Percentiles rank a stretch among this genome's conserved stretches.
Conservation (phyloP, 2,329 filamentous ascomycete genomes). For the Tolypocladium album region DNA sequence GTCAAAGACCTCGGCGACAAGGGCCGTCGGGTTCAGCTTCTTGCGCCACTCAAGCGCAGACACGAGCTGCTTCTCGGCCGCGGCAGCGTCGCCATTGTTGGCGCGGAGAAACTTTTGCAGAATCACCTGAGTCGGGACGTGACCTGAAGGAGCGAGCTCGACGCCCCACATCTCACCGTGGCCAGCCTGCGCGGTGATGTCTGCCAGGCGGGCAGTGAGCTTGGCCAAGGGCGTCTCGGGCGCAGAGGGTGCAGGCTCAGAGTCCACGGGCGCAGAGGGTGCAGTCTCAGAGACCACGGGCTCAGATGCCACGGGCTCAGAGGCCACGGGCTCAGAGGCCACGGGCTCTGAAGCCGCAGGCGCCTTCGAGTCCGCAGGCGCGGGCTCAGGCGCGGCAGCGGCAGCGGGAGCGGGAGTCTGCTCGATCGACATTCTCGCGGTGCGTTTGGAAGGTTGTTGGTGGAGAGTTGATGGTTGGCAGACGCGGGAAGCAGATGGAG, state of each 20-base stretch:
- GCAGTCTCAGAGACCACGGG: neutral
- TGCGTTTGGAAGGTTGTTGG: neutral
- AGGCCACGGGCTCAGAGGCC: neutral
- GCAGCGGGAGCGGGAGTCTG: neutral
- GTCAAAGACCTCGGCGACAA: slow-evolving; percentile 54
- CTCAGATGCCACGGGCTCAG: neutral
- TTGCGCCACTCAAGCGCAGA: slow-evolving; percentile 78
- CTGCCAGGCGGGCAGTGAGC: slow-evolving; percentile 47
- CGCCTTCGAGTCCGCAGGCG: no score
- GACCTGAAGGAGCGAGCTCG: slow-evolving; percentile 39
- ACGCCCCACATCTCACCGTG: slow-evolving; percentile 86
- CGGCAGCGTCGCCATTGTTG: slow-evolving; percentile 64
- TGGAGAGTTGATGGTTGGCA: neutral
- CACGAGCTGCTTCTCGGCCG: slow-evolving; percentile 67
- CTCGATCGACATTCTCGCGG: neutral
- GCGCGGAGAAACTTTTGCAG: slow-evolving; percentile 91
- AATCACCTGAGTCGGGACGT: slow-evolving; percentile 71
- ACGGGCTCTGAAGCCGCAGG: no score
- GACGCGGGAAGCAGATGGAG: neutral
- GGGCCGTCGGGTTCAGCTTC: slow-evolving; percentile 57
- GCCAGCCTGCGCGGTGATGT: slow-evolving; percentile 43
- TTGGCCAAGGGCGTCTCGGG: slow-evolving; percentile 33
- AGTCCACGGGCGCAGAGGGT: no score
- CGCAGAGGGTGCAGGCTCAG: neutral
- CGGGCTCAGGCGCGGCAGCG: neutral